phyloP scores from a whole-genome alignment of 345 rosid species.

The Eucalyptus sp. region DNA sequence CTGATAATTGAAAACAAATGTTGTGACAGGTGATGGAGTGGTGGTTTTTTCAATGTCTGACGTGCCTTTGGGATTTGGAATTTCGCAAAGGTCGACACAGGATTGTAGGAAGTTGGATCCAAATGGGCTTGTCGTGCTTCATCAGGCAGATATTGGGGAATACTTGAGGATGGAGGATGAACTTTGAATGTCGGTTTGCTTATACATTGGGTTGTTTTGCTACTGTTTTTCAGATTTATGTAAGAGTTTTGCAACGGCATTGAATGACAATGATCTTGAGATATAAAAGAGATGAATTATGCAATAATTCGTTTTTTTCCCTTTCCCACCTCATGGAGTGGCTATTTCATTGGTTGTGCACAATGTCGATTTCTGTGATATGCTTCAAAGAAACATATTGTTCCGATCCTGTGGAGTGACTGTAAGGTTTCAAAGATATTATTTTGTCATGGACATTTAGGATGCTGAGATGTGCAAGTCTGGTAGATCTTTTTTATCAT shows the following conservation, averaged over 20 bases:
- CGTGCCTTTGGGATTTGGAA: constrained; percentile 77
- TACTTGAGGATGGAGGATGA: constrained; percentile 92
- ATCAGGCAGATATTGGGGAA: constrained; percentile 79
- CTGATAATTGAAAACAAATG: background rate
- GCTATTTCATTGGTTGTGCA: background rate
- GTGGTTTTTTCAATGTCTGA: constrained; percentile 86
- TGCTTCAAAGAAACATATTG: background rate
- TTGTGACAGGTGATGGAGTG: constrained; percentile 64
- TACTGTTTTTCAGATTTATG: background rate
- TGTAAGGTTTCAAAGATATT: background rate
- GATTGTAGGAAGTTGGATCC: constrained; percentile 90
- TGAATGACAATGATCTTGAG: background rate
- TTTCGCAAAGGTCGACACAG: constrained; percentile 69
- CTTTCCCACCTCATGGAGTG: background rate
- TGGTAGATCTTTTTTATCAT: background rate
- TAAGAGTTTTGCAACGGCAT: background rate
- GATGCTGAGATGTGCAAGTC: background rate
- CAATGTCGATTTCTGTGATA: background rate
- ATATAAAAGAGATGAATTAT: background rate
- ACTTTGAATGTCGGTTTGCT: constrained; percentile 21
- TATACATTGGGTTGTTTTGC: background rate
- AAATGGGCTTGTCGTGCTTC: constrained; percentile 74
- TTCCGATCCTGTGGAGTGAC: background rate
- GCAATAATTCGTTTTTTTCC: background rate
- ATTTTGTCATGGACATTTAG: background rate